A percentile compares a stretch with the other conserved stretches of the same genome.
These are phyloP conservation scores for Entophlyctis helioformis DNA, from an alignment of 192 early-diverging fungal species.

Conservation along the genomic window DNA sequence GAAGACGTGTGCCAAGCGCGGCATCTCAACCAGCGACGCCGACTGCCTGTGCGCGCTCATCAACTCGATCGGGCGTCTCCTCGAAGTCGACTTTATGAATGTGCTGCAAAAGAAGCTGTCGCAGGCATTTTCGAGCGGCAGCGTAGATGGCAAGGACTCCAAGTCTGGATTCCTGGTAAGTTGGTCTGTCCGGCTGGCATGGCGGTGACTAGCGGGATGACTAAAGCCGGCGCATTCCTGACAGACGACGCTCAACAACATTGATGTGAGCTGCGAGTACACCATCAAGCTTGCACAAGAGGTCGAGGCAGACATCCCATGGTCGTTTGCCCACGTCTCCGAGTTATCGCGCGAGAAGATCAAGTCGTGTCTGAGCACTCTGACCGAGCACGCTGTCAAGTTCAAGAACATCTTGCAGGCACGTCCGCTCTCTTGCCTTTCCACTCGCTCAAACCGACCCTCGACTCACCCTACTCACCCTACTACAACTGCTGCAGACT, in stretches of 20 bases:
- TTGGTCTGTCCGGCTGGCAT: no score
- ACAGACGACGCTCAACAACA: slow-evolving; percentile 71
- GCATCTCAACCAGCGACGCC: slow-evolving; percentile 58
- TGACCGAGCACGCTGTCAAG: slow-evolving; percentile 44
- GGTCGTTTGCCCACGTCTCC: slow-evolving; percentile 18
- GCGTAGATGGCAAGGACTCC: slow-evolving; percentile 37
- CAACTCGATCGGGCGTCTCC: slow-evolving; percentile 48
- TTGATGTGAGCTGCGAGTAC: slow-evolving; percentile 75
- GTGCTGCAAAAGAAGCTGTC: slow-evolving; percentile 48
- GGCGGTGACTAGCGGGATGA: slow-evolving; percentile 1
- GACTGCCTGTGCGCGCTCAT: slow-evolving; percentile 59
- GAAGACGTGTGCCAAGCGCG: slow-evolving; percentile 59
- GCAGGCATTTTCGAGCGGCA: slow-evolving; percentile 34
- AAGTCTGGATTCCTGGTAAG: slow-evolving; percentile 55
- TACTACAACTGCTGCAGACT: slow-evolving; percentile 25
- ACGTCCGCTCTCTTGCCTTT: slow-evolving; percentile 4
- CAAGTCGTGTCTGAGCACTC: slow-evolving; percentile 38
- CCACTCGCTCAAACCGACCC: background rate
- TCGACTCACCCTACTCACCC: no score
- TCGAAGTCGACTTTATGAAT: slow-evolving; percentile 60
- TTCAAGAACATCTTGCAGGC: slow-evolving; percentile 60
- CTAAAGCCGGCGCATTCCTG: background rate
- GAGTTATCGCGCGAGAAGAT: slow-evolving; percentile 44
- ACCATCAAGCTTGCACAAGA: slow-evolving; percentile 59
- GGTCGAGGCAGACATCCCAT: slow-evolving; percentile 42